These are phyloP conservation scores for Eucalyptus cloeziana DNA, from an alignment of 345 rosid species.

Conservation along the genomic window DNA sequence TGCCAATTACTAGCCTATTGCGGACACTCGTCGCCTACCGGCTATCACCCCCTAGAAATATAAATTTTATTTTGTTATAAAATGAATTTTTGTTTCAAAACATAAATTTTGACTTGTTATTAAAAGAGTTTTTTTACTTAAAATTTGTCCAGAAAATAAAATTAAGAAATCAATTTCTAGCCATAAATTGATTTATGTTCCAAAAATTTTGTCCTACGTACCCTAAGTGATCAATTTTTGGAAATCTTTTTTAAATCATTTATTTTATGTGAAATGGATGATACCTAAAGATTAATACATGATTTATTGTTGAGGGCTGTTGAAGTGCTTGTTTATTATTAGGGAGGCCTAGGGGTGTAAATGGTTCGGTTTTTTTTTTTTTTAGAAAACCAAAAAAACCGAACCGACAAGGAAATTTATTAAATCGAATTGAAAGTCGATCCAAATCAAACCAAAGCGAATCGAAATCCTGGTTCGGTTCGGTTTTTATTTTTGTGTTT, in stretches of 20 bases:
- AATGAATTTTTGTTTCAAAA: no score
- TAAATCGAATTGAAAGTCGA: no score
- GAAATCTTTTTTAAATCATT: no score
- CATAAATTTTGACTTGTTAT: no score
- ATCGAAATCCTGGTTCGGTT: fast-evolving
- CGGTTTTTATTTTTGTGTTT: no score
- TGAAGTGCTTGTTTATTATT: neutral
- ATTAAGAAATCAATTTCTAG: no score
- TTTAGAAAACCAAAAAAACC: fast-evolving
- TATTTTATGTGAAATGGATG: no score
- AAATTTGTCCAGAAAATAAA: no score
- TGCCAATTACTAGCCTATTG: fast-evolving
- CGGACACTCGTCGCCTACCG: fast-evolving
- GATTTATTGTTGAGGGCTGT: neutral
- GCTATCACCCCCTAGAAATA: fast-evolving
- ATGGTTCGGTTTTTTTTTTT: no score
- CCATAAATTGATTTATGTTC: no score
- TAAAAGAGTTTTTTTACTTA: fast-evolving
- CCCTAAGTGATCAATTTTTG: no score
- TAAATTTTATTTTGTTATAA: fast-evolving
- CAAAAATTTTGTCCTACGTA: fast-evolving
- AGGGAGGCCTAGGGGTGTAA: neutral
- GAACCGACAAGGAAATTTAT: no score
- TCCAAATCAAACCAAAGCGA: fast-evolving
- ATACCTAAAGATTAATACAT: neutral